A percentile compares a stretch with the other conserved stretches of the same genome.
Conservation (phyloP, 1,139 yeast species). For the Yarrowia galli region DNA sequence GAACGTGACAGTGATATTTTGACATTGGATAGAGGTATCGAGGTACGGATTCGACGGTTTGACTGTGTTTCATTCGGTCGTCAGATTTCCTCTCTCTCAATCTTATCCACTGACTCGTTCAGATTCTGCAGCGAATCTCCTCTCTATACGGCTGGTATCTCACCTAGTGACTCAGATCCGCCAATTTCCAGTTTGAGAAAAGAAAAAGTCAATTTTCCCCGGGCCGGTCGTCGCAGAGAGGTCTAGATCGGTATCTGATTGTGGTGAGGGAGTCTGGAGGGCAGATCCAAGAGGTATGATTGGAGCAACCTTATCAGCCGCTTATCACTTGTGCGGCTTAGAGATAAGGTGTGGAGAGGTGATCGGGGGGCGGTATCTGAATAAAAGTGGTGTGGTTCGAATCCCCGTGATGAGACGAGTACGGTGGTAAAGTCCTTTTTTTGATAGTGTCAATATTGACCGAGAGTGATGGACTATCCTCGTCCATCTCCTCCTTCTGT, state of each 20-base stretch:
- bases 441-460: neutral
- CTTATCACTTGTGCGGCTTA: constrained; percentile 15
- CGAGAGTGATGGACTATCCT: too few relatives aligned
- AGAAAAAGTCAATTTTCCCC: constrained; percentile 19
- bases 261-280: neutral
- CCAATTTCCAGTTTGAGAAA: too few relatives aligned
- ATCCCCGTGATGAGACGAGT: neutral
- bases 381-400: neutral
- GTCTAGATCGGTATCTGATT: constrained; percentile 9
- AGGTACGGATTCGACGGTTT: too few relatives aligned
- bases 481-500: too few relatives aligned
- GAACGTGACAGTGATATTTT: constrained; percentile 3
- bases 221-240: constrained; percentile 32
- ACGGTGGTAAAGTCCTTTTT: neutral
- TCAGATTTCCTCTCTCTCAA: too few relatives aligned
- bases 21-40: too few relatives aligned
- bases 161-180: too few relatives aligned
- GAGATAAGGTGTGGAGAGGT: constrained; percentile 12
- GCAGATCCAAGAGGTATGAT: neutral
- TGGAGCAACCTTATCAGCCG: constrained; percentile 32
- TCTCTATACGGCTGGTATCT: too few relatives aligned
- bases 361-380: neutral
- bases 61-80: too few relatives aligned
- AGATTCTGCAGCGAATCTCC: neutral
- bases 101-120: neutral